Evolutionary conservation across 2,329 filamentous ascomycete genomes (phyloP).

Genomic region (Coniochaeta prunicola): DNA sequence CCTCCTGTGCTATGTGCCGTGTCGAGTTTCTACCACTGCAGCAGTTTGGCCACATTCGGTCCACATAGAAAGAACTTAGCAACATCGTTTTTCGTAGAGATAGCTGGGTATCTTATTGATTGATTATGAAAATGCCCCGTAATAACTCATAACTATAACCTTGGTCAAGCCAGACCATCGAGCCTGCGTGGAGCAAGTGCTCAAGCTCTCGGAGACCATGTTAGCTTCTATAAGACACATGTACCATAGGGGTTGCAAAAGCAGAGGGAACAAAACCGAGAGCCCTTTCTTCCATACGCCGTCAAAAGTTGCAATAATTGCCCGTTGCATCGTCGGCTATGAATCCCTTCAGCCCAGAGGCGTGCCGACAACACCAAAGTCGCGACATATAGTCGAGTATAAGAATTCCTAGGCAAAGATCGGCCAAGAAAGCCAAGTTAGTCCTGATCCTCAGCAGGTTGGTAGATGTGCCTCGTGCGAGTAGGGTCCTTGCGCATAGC

Average conservation of each 20-base stretch:
- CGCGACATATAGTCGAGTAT: not conserved
- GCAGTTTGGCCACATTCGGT: no score
- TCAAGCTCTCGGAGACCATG: not conserved
- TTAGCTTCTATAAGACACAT: not conserved
- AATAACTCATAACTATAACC: not conserved
- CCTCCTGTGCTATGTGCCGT: no score
- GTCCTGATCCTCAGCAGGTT: constrained; percentile 68
- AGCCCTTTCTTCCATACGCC: not conserved
- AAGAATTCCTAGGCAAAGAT: not conserved
- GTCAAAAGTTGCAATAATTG: not conserved
- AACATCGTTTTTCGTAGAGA: not conserved
- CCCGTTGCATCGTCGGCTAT: not conserved
- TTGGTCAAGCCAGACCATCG: not conserved
- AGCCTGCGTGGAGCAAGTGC: not conserved
- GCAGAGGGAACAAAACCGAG: not conserved
- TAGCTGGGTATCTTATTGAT: not conserved
- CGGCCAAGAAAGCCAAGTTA: constrained; percentile 28
- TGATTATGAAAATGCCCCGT: not conserved
- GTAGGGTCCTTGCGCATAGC: constrained; percentile 89
- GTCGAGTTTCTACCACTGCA: no score
- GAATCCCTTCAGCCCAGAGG: not conserved
- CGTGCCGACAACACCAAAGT: not conserved
- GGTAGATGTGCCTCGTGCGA: constrained; percentile 77
- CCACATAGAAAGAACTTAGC: not conserved
- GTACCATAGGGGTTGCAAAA: not conserved